Percentiles rank a stretch among this genome's conserved stretches.
These are phyloP conservation scores for Trametes coccinea DNA, from an alignment of 768 basidiomycete genomes.

Conservation along the genomic window DNA sequence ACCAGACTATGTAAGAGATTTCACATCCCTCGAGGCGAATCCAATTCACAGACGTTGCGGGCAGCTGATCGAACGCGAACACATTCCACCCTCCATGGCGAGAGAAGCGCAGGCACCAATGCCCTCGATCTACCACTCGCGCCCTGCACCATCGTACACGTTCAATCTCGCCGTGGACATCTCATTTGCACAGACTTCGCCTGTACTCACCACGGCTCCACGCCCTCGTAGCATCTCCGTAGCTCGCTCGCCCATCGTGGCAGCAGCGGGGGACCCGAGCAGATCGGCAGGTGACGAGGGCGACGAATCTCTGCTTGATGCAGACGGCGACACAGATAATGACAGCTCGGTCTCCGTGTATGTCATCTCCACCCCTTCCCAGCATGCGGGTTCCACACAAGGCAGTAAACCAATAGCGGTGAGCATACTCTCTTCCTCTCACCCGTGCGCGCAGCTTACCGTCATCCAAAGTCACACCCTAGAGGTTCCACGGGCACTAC, in stretches of 20 bases:
- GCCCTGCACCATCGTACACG: neutral
- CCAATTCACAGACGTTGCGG: neutral
- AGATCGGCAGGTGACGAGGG: neutral
- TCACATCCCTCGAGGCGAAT: neutral
- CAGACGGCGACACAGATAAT: slow-evolving; percentile 15
- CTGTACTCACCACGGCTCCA: neutral
- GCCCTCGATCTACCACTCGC: neutral
- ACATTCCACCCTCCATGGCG: neutral
- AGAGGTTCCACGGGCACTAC: neutral
- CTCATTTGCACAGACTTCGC: neutral
- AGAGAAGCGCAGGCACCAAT: neutral
- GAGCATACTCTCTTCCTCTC: too few relatives aligned
- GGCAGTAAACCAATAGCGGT: neutral
- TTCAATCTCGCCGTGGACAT: neutral
- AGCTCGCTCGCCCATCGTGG: neutral
- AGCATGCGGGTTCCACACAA: neutral
- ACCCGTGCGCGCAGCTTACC: neutral
- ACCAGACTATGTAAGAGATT: neutral
- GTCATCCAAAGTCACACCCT: neutral
- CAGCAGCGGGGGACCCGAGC: neutral
- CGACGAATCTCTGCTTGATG: slow-evolving; percentile 2
- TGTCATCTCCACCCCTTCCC: neutral
- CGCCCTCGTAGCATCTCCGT: too few relatives aligned
- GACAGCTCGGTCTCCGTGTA: slow-evolving; percentile 1
- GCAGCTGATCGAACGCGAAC: neutral